Conservation (phyloP, 169 alveolate species). For the Plasmodium adleri region DNA sequence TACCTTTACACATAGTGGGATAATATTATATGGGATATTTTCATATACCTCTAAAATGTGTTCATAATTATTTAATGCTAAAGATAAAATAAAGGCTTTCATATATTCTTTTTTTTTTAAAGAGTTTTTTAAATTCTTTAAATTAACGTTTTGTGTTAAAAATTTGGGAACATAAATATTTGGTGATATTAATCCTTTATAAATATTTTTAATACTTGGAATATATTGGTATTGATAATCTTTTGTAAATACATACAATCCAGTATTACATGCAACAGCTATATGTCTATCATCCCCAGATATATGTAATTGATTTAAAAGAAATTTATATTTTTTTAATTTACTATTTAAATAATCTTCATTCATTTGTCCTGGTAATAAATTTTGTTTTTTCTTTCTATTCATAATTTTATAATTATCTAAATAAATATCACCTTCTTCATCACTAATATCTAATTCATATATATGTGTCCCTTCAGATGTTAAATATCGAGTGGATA, state of each 20-base stretch:
- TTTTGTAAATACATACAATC: constrained; percentile 75
- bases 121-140: constrained; percentile 76
- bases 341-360: constrained; percentile 34
- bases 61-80: constrained; percentile 87
- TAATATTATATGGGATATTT: constrained; percentile 79
- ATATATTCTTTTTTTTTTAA: constrained; percentile 81
- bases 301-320: constrained; percentile 50
- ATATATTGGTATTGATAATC: constrained; percentile 76
- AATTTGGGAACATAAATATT: constrained; percentile 83
- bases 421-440: constrained; percentile 42
- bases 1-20: constrained; percentile 67
- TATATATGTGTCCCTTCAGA: constrained; percentile 27
- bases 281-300: constrained; percentile 80
- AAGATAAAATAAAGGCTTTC: constrained; percentile 84
- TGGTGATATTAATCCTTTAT: constrained; percentile 50
- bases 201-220: constrained; percentile 47
- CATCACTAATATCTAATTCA: constrained; percentile 60
- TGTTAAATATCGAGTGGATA: constrained; percentile 49
- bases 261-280: constrained; percentile 78
- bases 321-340: constrained; percentile 63
- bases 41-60: constrained; percentile 82
- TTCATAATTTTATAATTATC: constrained; percentile 37
- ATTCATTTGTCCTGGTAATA: constrained; percentile 57
- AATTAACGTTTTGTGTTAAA: constrained; percentile 87
- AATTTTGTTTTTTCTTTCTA: constrained; percentile 42